Evolutionary conservation across 2,329 filamentous ascomycete genomes (phyloP), one percentile per base, ranked within the genome.

Genomic region (Fusarium drepaniforme): DNA sequence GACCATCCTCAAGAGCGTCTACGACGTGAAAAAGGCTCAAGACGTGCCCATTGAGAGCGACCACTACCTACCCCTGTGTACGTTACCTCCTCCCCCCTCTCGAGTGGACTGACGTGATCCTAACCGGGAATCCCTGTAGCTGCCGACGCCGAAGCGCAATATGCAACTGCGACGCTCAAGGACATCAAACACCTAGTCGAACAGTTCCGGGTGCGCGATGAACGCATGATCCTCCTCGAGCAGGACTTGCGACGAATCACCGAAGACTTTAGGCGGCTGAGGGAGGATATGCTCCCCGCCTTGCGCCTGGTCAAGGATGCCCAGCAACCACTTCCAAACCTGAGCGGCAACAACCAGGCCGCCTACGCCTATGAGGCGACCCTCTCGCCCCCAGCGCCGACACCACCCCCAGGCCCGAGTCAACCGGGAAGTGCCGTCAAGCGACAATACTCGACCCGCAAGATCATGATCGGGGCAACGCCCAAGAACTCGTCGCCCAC

Each of bases 1-100:
- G 79, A 97, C 95, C 25, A 97, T 99, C 68, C 89, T 99, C 68
- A 98, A 98, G 86, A 96, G 92, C 79, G 95, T 98, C 65, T 98
- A 98, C 85, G 96, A 98, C 81, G 93, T 97, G 80, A 99, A 99
- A 86, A 93, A 96, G 82, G 95, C 95, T 75, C 96, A 98, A 81
- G 95, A 97, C 79, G 91, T 98, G 70, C 93, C 94, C 18, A 90
- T 98, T 78, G 96, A 98, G 81, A 92, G 93, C 72, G 96, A 98
- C 79, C 94, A 98, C 83, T 99, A 98, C 82, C 90, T 98, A 62
- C 97, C 97, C 42, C 87, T 97, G 61, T 97, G 96, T 98, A 92
- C 33, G 78, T 78, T 69, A 56, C 65, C 57, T 66, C 60, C 46
- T 51, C 28, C 44, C 70, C 70, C 69, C 67, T 71, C 59, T 23